Conservation (phyloP, 2,329 filamentous ascomycete genomes). For the Stachybotrys chartarum region DNA sequence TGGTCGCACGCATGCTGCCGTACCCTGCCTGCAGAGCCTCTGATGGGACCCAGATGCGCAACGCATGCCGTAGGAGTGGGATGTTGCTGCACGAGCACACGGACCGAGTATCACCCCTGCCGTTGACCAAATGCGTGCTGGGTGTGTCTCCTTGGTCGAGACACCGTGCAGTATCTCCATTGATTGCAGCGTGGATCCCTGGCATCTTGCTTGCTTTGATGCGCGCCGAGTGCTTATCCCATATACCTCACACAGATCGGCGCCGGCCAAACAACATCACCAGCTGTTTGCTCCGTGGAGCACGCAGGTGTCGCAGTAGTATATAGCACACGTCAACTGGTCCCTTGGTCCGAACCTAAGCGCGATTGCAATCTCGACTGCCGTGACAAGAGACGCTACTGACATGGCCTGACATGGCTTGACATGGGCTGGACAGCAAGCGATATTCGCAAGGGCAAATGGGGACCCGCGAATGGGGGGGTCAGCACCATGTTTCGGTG, state of each 20-base stretch:
- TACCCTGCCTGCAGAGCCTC: not conserved
- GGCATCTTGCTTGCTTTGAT: not conserved
- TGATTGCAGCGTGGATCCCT: not conserved
- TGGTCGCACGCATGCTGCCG: not conserved
- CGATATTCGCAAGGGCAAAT: no score
- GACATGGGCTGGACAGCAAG: no score
- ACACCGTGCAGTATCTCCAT: not conserved
- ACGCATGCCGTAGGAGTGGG: not conserved
- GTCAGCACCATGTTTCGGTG: not conserved
- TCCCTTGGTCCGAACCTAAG: no score
- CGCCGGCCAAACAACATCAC: no score
- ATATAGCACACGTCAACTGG: no score
- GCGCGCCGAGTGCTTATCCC: no score
- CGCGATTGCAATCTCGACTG: no score
- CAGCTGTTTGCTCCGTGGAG: no score
- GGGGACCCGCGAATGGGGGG: no score
- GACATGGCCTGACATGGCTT: no score
- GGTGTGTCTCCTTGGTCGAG: not conserved
- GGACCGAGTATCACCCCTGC: not conserved
- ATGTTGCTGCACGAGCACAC: not conserved
- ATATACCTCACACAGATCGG: not conserved
- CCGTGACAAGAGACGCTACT: no score
- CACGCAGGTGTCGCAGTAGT: no score
- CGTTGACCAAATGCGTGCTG: not conserved
- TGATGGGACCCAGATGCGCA: not conserved